Evolutionary conservation across 2,329 filamentous ascomycete genomes (phyloP), one percentile per base, ranked within the genome.

Genomic region (Neodidymelliopsis sp.): DNA sequence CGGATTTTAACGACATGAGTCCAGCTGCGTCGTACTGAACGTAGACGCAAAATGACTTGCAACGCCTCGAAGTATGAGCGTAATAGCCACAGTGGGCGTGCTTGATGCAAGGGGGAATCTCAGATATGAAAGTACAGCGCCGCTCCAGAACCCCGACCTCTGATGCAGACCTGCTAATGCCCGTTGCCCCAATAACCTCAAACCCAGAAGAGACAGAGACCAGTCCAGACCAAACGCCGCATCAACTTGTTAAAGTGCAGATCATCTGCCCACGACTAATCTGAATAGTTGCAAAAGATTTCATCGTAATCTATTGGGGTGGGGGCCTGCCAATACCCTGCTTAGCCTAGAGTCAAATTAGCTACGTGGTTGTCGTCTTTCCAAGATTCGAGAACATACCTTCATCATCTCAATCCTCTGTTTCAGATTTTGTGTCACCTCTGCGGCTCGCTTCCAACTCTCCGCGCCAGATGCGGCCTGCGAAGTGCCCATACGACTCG

Each of bases 391-490:
- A n/a, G 11, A 5, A 18, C 47, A 69, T 65, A 82, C 84, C 82
- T 97, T 99, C 94, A 99, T 99, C 80, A 94, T 89, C 79, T 97
- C 94, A 73, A 99, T 99, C 71, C 94, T 85, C 41, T 93, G 91
- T 79, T 97, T 99, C 66, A 99, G 75, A 72, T 97, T 94, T 74
- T 92, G 97, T 44, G 94, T 99, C 49, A 99, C 94, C 77, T 99
- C 94, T 2, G 94, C 94, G 13, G 94, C 94, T 61, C 94, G 82
- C 77, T 92, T 95, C 94, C 94, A 99, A 71, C 92, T 97, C 77
- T 99, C 94, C 42, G 71, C 75, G 61, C 73, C 60, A 57, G 70
- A 50, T 53, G 68, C 40, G 49, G 58, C 66, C 46, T 73, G 70
- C 40, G 57, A 52, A 38, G 52, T 51, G 9, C 62, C 59, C 28